Base-by-base conservation (phyloP, 768 basidiomycete genomes). In the Termitomyces eurrhizus region DNA sequence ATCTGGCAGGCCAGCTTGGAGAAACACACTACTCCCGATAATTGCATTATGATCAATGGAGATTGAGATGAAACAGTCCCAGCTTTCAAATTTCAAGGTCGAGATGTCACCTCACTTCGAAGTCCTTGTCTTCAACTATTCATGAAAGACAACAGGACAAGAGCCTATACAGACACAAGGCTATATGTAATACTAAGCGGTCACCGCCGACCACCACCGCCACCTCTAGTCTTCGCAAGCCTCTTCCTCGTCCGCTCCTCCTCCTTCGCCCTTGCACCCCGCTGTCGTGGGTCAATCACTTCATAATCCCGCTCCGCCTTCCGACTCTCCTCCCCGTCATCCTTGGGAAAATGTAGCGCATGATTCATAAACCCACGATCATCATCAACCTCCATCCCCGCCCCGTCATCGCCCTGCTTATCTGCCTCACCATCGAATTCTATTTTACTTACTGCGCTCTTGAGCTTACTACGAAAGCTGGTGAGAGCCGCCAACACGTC, bases 291-390 rank as follows among this genome's bases (percentile, higher is more conserved):
- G 69, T 94, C 92, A 69, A 94, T 94, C 32, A 94, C 92, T 73
- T 94, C 92, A 67, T 93, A 93, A 59, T 94, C 92, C 56, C 90
- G 74, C 70, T 92, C 88, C 1, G 90, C 92, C 72, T 92, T 92
- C 62, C 71, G 70, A 26, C 79, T 80, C 73, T 93, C 92, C 66
- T 91, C 91, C 26, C 78, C 79, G 64, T 92, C 84, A 50, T 86
- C 91, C 73, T 92, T 92, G 11, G 90, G 85, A 74, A 93, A 92
- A 62, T 82, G 80, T 59, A 94, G 74, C 32, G 81, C 75, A 69
- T 94, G 92, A 5, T 73, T 77, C 74, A 93, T 77, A 73, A 94
- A 93, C 11, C 83, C 90, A 7, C 76, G 75, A 66, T 93, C 92
- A 61, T 86, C 79, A 64, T 93, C 92, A 49, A 93, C 84, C 67